phyloP scores from a whole-genome alignment of 208 protist species.

The Leishmania lainsoni region DNA sequence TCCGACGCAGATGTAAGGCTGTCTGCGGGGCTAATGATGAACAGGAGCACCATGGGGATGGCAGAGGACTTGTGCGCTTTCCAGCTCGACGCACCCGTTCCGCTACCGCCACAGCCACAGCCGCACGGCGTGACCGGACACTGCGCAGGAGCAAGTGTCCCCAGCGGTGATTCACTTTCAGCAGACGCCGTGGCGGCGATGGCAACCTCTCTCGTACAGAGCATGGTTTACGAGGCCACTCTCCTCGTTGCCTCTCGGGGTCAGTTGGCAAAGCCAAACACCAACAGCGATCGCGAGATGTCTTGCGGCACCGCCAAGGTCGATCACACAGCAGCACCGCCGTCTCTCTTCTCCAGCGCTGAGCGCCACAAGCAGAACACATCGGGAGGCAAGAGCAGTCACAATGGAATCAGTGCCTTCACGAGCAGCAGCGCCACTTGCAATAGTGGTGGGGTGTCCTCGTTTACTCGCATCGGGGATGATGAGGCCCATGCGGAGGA shows the following conservation, averaged over 20 bases:
- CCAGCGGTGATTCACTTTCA: not conserved
- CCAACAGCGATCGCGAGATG: not conserved
- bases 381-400: not conserved
- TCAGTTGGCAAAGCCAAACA: not conserved
- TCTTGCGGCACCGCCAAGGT: not conserved
- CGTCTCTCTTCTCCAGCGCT: not conserved
- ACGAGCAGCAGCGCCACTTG: not conserved
- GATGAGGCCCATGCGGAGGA: slow-evolving; percentile 10
- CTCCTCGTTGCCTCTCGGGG: not conserved
- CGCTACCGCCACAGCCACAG: not conserved
- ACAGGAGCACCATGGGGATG: not conserved
- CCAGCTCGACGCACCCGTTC: slow-evolving; percentile 3
- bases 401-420: not conserved
- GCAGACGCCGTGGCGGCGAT: not conserved
- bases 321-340: not conserved
- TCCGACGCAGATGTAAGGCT: not conserved
- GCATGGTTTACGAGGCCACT: not conserved
- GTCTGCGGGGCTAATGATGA: not conserved
- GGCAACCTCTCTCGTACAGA: not conserved
- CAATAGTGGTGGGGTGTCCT: no score
- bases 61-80: slow-evolving; percentile 6
- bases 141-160: not conserved
- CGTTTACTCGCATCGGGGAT: not conserved
- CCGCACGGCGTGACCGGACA: no score
- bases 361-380: not conserved